Base-by-base conservation (phyloP, 2,329 filamentous ascomycete genomes). In the Stemphylium beticola region DNA sequence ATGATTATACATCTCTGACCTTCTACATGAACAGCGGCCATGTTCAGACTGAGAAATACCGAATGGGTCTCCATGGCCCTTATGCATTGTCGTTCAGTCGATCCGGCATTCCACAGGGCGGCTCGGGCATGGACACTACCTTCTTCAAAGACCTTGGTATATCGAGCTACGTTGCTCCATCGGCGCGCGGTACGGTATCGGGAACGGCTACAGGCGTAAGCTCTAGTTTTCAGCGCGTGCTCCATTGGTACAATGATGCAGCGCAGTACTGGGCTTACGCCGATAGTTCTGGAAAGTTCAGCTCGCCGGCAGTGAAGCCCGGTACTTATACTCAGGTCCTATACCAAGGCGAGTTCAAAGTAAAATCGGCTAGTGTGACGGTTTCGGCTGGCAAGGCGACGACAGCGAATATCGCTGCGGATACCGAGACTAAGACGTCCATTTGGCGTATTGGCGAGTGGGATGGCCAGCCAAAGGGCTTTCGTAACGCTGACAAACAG, bases 21-120 rank as follows among this genome's bases (percentile, higher is more conserved):
- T 87, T 83, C 73, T 89, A 88, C 76, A 87, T 88, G 81, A 89
- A 89, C 77, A 86, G 83, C 12, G 81, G 81, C 36, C 87, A 89
- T 38, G 69, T 72, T 4, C 68, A 74, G 33, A 89, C 86, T 1
- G 87, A 90, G 66, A 68, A 74, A 11, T 88, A 73, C 73, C 81
- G 87, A 29, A 82, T 82, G 70, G 87, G 87, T 37, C 77, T 90
- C 37, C 85, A 88, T 66, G 87, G 87, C 1, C 87, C 87, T 0
- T 90, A 89, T 61, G 80, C 83, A 3, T 78, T 89, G 68, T 73
- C 79, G 8, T 89, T 89, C 71, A 83, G 81, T 12, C 81, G 84
- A 57, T 83, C 81, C 8, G 82, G 83, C 1, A 78, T 85, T 1
- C 85, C 86, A 29, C 29, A 34, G 20, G 77, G 72, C 4, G 74